These are phyloP conservation scores for Paraconiothyrium sp. DNA, from an alignment of 2,329 filamentous ascomycete species.

Conservation along the genomic window DNA sequence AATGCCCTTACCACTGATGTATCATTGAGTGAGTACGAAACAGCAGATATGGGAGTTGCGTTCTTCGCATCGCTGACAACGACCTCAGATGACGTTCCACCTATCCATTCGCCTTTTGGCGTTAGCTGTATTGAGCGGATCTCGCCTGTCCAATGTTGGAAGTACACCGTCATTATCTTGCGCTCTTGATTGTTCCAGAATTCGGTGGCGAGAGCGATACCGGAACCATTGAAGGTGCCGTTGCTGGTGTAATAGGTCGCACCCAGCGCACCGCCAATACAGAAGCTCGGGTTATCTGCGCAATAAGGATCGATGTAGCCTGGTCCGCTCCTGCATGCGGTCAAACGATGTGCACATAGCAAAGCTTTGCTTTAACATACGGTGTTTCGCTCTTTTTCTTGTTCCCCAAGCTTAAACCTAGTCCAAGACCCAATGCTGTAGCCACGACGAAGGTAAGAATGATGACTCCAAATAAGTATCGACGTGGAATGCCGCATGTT, in stretches of 20 bases:
- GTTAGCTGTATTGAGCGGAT: slow-evolving; percentile 54
- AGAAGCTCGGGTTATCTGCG: slow-evolving; percentile 37
- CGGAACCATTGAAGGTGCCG: slow-evolving; percentile 59
- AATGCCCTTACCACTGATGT: slow-evolving; percentile 45
- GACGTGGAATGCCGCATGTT: slow-evolving; percentile 20
- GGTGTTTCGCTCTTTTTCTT: slow-evolving; percentile 33
- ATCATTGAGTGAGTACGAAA: slow-evolving; percentile 50
- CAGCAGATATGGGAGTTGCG: slow-evolving; percentile 54
- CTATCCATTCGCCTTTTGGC: slow-evolving; percentile 49
- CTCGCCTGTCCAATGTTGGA: slow-evolving; percentile 55
- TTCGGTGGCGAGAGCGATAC: slow-evolving; percentile 56
- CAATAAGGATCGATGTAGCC: slow-evolving; percentile 34
- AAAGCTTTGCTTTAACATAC: slow-evolving; percentile 8
- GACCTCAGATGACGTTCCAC: slow-evolving; percentile 50
- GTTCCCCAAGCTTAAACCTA: slow-evolving; percentile 45
- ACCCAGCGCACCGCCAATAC: slow-evolving; percentile 53
- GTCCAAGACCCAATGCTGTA: slow-evolving; percentile 41
- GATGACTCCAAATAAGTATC: slow-evolving; percentile 20
- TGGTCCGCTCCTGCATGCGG: slow-evolving; percentile 13
- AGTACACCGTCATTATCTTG: slow-evolving; percentile 55
- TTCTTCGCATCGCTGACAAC: slow-evolving; percentile 57
- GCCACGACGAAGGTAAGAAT: slow-evolving; percentile 36
- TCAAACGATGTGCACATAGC: not conserved
- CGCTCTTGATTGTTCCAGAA: slow-evolving; percentile 52
- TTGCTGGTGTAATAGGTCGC: slow-evolving; percentile 50